Evolutionary conservation across 805 yeast species (phyloP), one percentile per base, ranked within the genome.

Genomic region (Yarrowia deformans): DNA sequence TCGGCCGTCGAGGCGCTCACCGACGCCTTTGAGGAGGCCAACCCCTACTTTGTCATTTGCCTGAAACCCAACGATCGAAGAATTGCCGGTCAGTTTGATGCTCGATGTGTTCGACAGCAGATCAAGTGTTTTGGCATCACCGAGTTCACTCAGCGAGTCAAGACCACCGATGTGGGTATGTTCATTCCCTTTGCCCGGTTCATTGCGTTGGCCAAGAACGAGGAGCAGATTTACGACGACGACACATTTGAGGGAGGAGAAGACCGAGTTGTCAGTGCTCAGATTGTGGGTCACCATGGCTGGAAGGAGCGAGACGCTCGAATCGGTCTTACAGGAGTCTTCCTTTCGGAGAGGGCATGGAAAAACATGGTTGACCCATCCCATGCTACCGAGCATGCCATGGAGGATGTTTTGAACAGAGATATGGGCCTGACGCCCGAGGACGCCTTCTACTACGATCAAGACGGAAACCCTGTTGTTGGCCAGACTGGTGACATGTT

Each of bases 91-190:
- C 76, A 79, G n/a, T 74, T 81, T 67, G 83, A 81, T 69, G 82
- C 82, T 12, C 76, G 82, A 34, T 79, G 82, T 69, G 81, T 81
- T 9, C 75, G 82, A 16, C 82, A 80, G 71, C 83, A 81, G 71
- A 76, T 80, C 32, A 75, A 78, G 50, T 82, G 82, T 1, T 73
- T 80, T 34, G 82, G 83, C 8, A 72, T 81, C 18, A 79, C 82
- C 8, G 83, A 81, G 69, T 73, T 81, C 42, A 80, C 82, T 6
- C 75, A 74, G 39, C 75, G 80, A 3, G 80, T 80, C n/a, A 78
- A 78, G 67, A 70, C 70, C 40, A 78, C 78, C 14, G 83, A 81
- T 66, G 77, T 77, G 45, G 74, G 80, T 10, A 72, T 80, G 19
- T 81, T 80, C 70, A 71, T 80, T 76, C 77, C 82, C 8, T 80